Base-by-base conservation (phyloP, 75 land plant genomes). In the Gnetum montanum region DNA sequence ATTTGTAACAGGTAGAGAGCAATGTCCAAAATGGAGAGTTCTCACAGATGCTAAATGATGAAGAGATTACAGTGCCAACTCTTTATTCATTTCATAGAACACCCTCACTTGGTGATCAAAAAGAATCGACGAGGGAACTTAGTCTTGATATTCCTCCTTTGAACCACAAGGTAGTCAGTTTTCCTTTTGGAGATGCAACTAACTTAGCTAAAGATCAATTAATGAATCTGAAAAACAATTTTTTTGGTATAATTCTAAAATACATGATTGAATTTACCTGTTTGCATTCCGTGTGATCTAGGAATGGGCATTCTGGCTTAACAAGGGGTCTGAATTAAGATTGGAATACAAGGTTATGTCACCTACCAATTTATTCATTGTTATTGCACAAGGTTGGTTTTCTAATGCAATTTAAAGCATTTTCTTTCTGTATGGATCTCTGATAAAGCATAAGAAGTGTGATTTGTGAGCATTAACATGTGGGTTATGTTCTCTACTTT, bases 271-370 rank as follows among this genome's bases (percentile, higher is more conserved):
- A n/a, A n/a, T n/a, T n/a, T n/a, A n/a, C n/a, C n/a, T n/a, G n/a
- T n/a, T n/a, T 18, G 3, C 8, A 18, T 34, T 49, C n/a, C 38
- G 47, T 34, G 15, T 62, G 11, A 4, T 49, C 28, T 51, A 67
- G 70, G 70, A 64, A 52, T 67, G 70, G 70, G 41, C 54, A 22
- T 52, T 65, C 20, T 67, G 70, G 68, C 58, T 67, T 3, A 67
- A 67, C 24, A 40, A 50, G 64, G 49, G 40, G 27, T 67, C 70
- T 3, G 36, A 52, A 28, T 15, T 64, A 33, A 40, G 28, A 38
- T 18, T 67, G 38, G 30, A 34, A 24, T 67, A 67, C 34, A 67
- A 64, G 30, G 36, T 64, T 7, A 12, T 4, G 28, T 48, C 54
- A 64, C 2, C 49, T 46, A 16, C 52, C 28, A 61, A 23, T 10